Percentiles rank a stretch among this genome's conserved stretches.
Evolutionary conservation across 202 grass and related monocot species (phyloP).

Genomic region (Dendrocalamus latiflorus): DNA sequence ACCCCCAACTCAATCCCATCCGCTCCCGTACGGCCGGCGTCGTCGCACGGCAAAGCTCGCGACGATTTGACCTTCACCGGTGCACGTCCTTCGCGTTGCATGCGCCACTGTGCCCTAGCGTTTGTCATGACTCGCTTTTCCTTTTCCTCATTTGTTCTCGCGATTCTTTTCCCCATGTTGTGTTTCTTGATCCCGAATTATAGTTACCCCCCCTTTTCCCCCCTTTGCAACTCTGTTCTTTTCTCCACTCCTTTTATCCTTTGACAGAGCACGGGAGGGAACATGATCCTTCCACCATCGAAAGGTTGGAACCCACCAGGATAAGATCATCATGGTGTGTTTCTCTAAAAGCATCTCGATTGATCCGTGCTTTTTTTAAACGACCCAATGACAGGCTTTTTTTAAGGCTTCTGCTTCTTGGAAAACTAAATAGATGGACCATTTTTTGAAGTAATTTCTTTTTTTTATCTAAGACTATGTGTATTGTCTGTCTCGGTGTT

Average conservation of each 20-base stretch:
- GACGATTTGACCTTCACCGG: conserved; percentile 1
- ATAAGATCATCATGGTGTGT: not conserved
- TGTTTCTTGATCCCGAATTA: not conserved
- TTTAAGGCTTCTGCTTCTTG: too few relatives aligned
- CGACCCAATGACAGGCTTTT: not conserved
- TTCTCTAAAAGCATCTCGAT: not conserved
- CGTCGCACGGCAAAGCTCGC: not conserved
- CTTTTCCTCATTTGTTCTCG: too few relatives aligned
- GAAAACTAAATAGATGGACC: too few relatives aligned
- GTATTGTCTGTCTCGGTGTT: too few relatives aligned
- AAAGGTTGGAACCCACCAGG: not conserved
- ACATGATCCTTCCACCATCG: conserved; percentile 29
- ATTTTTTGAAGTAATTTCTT: too few relatives aligned
- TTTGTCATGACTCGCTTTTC: not conserved
- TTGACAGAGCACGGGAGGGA: not conserved
- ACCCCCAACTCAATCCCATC: not conserved
- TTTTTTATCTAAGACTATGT: too few relatives aligned
- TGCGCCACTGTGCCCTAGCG: not conserved
- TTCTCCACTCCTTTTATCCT: not conserved
- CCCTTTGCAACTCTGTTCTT: not conserved
- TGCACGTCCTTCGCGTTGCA: not conserved
- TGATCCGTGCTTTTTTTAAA: not conserved
- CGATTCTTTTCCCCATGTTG: not conserved
- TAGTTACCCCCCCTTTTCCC: too few relatives aligned
- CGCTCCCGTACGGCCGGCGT: not conserved